phyloP scores from a whole-genome alignment of 495 filamentous ascomycete species.

The Talaromyces nanjingensis region DNA sequence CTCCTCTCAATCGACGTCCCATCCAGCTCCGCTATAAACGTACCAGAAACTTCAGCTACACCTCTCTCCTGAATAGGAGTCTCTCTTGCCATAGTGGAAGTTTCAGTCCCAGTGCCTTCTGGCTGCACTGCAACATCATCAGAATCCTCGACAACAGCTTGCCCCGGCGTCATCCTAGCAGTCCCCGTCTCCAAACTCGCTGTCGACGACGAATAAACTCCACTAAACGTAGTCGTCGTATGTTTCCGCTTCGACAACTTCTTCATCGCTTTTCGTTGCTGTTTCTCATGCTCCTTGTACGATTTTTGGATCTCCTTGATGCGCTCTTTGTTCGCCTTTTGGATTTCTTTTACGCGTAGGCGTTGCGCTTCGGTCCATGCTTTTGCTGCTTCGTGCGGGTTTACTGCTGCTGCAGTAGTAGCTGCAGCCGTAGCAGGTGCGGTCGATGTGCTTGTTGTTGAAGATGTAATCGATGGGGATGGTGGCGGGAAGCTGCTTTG shows the following conservation, averaged over 20 bases:
- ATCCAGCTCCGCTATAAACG: not conserved
- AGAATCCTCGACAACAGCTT: not conserved
- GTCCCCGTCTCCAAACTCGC: slow-evolving; percentile 3
- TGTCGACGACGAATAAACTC: not conserved
- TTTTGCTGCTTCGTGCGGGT: slow-evolving; percentile 9
- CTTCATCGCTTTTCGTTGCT: slow-evolving; percentile 13
- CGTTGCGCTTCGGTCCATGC: slow-evolving; percentile 9
- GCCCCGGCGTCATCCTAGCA: not conserved
- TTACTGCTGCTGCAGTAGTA: not conserved
- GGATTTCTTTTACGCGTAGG: slow-evolving; percentile 2
- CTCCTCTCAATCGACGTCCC: not conserved
- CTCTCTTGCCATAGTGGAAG: not conserved
- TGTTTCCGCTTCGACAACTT: not conserved
- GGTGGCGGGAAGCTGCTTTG: not conserved
- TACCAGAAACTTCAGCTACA: not conserved
- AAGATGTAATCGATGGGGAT: not conserved
- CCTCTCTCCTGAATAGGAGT: not conserved
- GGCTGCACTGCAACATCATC: not conserved
- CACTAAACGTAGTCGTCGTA: not conserved
- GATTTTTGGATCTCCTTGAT: slow-evolving; percentile 14
- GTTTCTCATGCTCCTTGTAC: slow-evolving; percentile 21
- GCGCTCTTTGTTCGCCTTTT: slow-evolving; percentile 14
- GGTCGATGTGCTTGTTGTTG: not conserved
- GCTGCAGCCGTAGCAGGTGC: not conserved
- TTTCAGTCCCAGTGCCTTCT: not conserved